Evolutionary conservation across 2,329 filamentous ascomycete species (phyloP).

Genomic region (Bisporella sp.): DNA sequence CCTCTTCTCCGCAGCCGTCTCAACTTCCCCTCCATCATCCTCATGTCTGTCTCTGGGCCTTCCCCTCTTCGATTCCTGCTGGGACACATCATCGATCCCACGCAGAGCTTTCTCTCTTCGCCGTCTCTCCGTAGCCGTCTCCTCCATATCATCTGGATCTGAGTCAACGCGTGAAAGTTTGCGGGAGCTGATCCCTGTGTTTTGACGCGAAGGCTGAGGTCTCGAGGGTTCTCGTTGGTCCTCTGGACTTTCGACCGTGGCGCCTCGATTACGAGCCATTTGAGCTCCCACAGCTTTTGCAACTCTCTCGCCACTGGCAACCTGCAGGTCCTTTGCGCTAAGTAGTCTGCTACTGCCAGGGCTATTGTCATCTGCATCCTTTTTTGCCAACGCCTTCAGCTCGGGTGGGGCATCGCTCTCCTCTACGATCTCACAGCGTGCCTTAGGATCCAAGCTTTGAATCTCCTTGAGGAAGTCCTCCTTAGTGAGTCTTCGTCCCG

Average conservation of each 20-base stretch:
- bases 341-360: constrained; percentile 20
- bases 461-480: constrained; percentile 73
- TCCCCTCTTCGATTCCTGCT: not conserved
- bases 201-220: not conserved
- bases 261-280: constrained; percentile 15
- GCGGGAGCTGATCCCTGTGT: not conserved
- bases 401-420: constrained; percentile 19
- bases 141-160: not conserved
- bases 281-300: constrained; percentile 14
- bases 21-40: constrained; percentile 5
- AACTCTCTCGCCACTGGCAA: constrained; percentile 4
- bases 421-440: constrained; percentile 30
- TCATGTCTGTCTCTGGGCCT: constrained; percentile 23
- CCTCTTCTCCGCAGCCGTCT: not conserved
- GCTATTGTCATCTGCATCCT: constrained; percentile 19
- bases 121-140: constrained; percentile 43
- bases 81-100: constrained; percentile 33
- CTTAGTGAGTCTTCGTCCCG: constrained; percentile 71
- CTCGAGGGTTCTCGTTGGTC: not conserved
- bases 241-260: constrained; percentile 5
- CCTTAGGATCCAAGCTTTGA: constrained; percentile 61
- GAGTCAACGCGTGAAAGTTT: not conserved
- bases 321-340: constrained; percentile 30
- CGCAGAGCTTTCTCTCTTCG: constrained; percentile 51
- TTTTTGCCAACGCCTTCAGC: constrained; percentile 23